Evolutionary conservation across 2,329 filamentous ascomycete species (phyloP), one percentile per base, ranked within the genome.

Genomic region (Colletotrichum spaethianum): DNA sequence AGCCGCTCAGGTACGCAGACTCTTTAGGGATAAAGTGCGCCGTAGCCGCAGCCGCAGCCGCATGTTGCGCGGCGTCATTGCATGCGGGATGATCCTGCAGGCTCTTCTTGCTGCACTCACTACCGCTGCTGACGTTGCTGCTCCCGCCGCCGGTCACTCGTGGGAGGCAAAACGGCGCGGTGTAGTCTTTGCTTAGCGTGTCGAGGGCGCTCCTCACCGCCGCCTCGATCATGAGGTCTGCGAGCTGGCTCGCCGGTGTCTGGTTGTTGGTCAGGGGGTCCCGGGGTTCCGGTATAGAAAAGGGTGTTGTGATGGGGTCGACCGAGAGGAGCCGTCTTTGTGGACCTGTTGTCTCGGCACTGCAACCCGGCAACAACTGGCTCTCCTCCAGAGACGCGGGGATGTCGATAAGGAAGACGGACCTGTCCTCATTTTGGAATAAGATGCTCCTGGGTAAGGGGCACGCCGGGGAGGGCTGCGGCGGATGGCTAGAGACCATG

Each of bases 301-400:
- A 89, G 31, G 87, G 86, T 59, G 73, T 73, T 72, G 77, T 84
- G 76, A 80, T 81, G 69, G 84, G 86, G 73, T 77, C 76, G 68
- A 79, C 82, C 52, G 88, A 89, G 72, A 87, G 75, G 57, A 90
- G 81, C 67, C 84, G 83, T 62, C 83, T 82, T 60, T 74, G 72
- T 28, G 75, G 42, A 26, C 56, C 50, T 50, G 33, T 16, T 50
- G 55, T 71, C 52, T 66, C 70, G 67, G 55, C 61, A 62, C 60
- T 71, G 42, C 83, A 76, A 38, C 80, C 81, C 8, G 82, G 78
- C 16, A 83, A 82, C 42, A 86, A 85, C 80, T 95, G 93, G 23
- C 89, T 90, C 72, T 89, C 85, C 75, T 93, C 91, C 48, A 95
- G 88, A 1, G 93, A 93, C 23, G 85, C 83, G 31, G 93, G 93